Conservation (phyloP, 495 filamentous ascomycete species). For the Xylaria bambusicola region DNA sequence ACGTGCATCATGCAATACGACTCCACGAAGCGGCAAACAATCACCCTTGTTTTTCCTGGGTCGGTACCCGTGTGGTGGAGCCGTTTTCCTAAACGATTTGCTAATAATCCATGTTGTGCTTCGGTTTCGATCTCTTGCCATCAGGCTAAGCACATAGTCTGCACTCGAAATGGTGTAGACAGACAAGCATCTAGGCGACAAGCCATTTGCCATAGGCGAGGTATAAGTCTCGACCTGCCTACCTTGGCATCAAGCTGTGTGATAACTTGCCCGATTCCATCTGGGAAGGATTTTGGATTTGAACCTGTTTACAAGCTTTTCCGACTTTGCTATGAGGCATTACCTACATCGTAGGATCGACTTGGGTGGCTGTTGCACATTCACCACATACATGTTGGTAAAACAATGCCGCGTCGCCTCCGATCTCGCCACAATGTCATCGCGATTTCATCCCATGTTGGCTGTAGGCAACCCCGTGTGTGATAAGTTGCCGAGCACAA, state of each 20-base stretch:
- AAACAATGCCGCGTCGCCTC: background rate
- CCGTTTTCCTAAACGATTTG: background rate
- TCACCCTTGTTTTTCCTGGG: background rate
- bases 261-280: background rate
- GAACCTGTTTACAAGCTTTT: too few species aligned
- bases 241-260: background rate
- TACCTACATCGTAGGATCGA: too few species aligned
- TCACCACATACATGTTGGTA: background rate
- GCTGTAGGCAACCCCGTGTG: background rate
- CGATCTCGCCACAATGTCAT: slow-evolving; percentile 12
- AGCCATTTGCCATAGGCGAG: background rate
- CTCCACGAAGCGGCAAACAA: background rate
- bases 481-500: too few species aligned
- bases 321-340: too few species aligned
- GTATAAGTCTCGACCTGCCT: background rate
- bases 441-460: background rate
- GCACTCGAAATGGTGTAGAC: too few species aligned
- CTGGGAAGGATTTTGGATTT: too few species aligned
- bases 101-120: slow-evolving; percentile 11
- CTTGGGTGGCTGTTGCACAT: background rate
- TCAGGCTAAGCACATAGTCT: background rate
- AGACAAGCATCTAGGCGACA: background rate
- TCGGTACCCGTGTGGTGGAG: background rate
- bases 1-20: background rate
- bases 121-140: background rate